Conservation (phyloP, 2,329 filamentous ascomycete species). For the Bipolaris zeicola region DNA sequence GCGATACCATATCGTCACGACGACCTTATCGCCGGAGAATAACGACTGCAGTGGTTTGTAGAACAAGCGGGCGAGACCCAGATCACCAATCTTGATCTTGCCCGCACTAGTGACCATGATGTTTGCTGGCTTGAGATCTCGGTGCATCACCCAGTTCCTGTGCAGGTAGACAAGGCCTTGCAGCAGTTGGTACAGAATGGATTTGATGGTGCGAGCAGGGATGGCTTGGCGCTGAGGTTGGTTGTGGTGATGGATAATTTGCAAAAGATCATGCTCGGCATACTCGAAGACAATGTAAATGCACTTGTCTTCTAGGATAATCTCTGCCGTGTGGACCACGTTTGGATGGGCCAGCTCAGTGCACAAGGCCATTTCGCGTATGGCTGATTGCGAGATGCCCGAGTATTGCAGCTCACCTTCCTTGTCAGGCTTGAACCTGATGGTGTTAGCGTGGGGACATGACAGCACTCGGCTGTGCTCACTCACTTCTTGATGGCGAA, state of each 20-base stretch:
- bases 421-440: slow-evolving; percentile 91
- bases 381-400: slow-evolving; percentile 94
- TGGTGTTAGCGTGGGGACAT: slow-evolving; percentile 20
- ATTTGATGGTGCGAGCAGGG: slow-evolving; percentile 85
- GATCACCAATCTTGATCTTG: slow-evolving; percentile 91
- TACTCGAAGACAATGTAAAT: slow-evolving; percentile 99
- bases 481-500: slow-evolving; percentile 96
- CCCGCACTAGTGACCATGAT: slow-evolving; percentile 95
- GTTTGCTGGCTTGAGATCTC: slow-evolving; percentile 96
- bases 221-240: slow-evolving; percentile 87
- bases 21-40: slow-evolving; percentile 94
- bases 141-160: slow-evolving; percentile 94
- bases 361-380: slow-evolving; percentile 96
- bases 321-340: slow-evolving; percentile 89
- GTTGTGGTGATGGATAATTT: slow-evolving; percentile 98
- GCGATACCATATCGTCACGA: slow-evolving; percentile 99
- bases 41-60: slow-evolving; percentile 91
- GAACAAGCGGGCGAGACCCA: slow-evolving; percentile 90
- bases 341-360: slow-evolving; percentile 89
- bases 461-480: not conserved
- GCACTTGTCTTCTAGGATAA: slow-evolving; percentile 97
- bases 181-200: slow-evolving; percentile 92
- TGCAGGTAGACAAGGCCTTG: slow-evolving; percentile 95
- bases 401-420: slow-evolving; percentile 98
- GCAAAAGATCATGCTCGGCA: slow-evolving; percentile 93